Evolutionary conservation across 2,329 filamentous ascomycete species (phyloP).

Genomic region (Apiospora hydei): DNA sequence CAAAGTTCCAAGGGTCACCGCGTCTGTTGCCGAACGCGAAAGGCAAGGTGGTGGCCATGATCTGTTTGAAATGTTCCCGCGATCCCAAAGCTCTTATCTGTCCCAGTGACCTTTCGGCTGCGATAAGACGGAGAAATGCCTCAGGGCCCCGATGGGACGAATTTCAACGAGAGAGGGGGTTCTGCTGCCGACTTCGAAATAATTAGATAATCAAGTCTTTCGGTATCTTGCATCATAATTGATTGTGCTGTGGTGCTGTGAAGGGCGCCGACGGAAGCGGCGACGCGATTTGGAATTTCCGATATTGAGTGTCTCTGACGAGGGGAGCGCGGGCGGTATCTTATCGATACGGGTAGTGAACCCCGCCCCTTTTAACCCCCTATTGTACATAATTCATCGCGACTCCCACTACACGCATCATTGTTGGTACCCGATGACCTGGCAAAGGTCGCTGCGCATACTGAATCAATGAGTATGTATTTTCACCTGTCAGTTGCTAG

Average conservation of each 20-base stretch:
- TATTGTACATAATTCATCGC: not conserved
- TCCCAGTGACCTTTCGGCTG: not conserved
- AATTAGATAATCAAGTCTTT: not conserved
- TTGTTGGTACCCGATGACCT: not conserved
- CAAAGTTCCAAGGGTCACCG: conserved; percentile 57
- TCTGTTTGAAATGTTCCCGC: not conserved
- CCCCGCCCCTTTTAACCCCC: not conserved
- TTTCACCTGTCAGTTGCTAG: no score
- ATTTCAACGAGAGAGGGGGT: not conserved
- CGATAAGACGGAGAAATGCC: not conserved
- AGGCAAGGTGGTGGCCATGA: conserved; percentile 15
- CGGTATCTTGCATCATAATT: not conserved
- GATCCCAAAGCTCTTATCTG: not conserved
- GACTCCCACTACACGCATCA: not conserved
- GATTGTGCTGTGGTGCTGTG: not conserved
- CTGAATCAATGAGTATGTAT: no score
- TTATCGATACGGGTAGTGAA: conserved; percentile 2
- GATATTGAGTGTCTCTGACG: not conserved
- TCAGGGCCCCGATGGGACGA: not conserved
- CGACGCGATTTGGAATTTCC: not conserved
- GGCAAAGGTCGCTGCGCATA: no score
- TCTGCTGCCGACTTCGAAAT: not conserved
- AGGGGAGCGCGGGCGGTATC: not conserved
- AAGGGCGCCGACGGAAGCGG: not conserved
- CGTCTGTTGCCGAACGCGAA: conserved; percentile 23